phyloP scores from a whole-genome alignment of 2,329 filamentous ascomycete genomes.

The Bertia moriformis region DNA sequence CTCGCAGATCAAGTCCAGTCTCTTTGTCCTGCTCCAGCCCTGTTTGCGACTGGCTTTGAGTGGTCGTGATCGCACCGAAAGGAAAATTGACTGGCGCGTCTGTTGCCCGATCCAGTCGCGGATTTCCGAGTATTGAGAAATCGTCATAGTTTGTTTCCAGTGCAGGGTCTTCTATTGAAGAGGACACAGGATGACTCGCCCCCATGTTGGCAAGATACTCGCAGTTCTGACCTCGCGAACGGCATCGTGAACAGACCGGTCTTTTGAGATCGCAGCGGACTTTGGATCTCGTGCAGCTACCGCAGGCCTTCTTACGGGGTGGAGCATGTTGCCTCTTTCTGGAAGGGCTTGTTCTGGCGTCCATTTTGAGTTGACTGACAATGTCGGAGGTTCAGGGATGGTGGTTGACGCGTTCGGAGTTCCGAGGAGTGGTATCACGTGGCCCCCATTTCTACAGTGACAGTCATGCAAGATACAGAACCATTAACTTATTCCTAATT shows the following conservation, averaged over 20 bases:
- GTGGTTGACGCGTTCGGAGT: too few species aligned
- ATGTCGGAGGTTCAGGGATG: too few species aligned
- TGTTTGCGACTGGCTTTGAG: background rate
- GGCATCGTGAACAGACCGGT: background rate
- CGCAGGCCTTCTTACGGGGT: background rate
- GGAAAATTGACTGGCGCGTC: background rate
- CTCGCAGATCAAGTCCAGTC: conserved; percentile 5
- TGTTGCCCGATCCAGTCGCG: background rate
- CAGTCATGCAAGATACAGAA: too few species aligned
- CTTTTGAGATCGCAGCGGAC: background rate
- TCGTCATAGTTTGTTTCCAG: background rate
- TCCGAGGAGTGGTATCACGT: too few species aligned
- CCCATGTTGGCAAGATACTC: background rate
- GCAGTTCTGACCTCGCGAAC: background rate
- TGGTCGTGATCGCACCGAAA: background rate
- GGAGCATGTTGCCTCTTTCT: background rate
- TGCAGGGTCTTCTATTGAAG: background rate
- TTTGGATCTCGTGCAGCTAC: background rate
- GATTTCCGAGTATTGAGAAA: background rate
- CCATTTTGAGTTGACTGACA: too few species aligned
- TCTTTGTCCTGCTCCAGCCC: conserved; percentile 5
- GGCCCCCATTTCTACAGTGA: too few species aligned
- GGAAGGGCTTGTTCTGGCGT: background rate
- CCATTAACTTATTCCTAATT: too few species aligned
- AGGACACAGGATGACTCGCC: background rate